Percentiles rank a stretch among this genome's conserved stretches.
Conservation (phyloP, 176 grass and related monocot genomes). For the Carex littledalei region DNA sequence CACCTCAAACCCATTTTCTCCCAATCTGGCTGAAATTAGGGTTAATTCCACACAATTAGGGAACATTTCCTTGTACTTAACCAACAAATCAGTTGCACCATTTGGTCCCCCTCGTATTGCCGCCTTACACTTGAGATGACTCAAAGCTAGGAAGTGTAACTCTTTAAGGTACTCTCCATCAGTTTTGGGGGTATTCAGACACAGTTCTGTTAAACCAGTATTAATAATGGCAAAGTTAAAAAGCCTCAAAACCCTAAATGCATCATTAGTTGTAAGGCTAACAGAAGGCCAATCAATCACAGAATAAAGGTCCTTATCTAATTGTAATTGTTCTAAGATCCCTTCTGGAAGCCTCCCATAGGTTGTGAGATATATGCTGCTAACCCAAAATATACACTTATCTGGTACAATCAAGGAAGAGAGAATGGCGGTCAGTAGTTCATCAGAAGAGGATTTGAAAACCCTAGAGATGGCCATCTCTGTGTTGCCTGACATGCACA, state of each 20-base stretch:
- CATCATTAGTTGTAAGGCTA: conserved; percentile 40
- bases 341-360: conserved; percentile 83
- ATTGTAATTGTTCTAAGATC: conserved; percentile 55
- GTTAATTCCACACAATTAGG: conserved; percentile 72
- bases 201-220: conserved; percentile 50
- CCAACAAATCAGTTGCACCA: conserved; percentile 49
- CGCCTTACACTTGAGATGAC: conserved; percentile 58
- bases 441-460: conserved; percentile 56
- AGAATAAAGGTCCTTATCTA: conserved; percentile 48
- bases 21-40: conserved; percentile 47
- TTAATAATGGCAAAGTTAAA: conserved; percentile 51
- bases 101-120: conserved; percentile 55
- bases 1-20: conserved; percentile 62
- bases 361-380: conserved; percentile 62
- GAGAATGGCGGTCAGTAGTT: conserved; percentile 52
- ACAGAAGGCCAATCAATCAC: conserved; percentile 56
- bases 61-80: conserved; percentile 75
- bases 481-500: conserved; percentile 71
- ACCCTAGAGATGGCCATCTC: conserved; percentile 67
- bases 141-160: conserved; percentile 71
- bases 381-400: conserved; percentile 92
- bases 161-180: conserved; percentile 58
- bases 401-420: conserved; percentile 57
- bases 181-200: conserved; percentile 36
- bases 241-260: conserved; percentile 40